Conservation (phyloP, 2,329 filamentous ascomycete species). For the Ascochyta pisi region DNA sequence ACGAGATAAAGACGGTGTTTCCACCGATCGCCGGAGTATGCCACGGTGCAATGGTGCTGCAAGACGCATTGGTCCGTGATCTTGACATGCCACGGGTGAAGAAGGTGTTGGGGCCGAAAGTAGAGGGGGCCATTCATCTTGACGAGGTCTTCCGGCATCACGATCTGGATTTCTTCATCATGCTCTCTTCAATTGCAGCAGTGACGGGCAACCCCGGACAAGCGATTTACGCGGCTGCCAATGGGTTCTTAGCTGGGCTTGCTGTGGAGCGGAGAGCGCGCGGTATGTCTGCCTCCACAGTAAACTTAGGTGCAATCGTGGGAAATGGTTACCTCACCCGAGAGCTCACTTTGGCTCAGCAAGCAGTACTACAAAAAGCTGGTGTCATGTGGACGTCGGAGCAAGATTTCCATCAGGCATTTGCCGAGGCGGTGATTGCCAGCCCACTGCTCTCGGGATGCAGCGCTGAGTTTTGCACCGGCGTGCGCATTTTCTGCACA, state of each 20-base stretch:
- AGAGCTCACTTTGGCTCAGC: not conserved
- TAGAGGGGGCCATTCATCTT: constrained; percentile 22
- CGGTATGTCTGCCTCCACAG: constrained; percentile 48
- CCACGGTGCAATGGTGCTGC: constrained; percentile 35
- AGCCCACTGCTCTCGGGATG: not conserved
- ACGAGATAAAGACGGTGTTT: not conserved
- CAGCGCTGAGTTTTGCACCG: constrained; percentile 3
- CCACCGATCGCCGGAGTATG: constrained; percentile 24
- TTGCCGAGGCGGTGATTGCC: constrained; percentile 21
- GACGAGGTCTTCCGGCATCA: constrained; percentile 21
- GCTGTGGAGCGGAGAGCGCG: constrained; percentile 46
- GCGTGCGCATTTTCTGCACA: not conserved
- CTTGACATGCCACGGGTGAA: constrained; percentile 7
- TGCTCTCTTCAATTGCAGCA: constrained; percentile 28
- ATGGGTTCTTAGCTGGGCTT: constrained; percentile 51
- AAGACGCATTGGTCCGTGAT: constrained; percentile 22
- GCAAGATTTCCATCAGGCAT: constrained; percentile 21
- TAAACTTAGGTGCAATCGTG: constrained; percentile 45
- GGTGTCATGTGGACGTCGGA: constrained; percentile 19
- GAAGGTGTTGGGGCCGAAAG: constrained; percentile 24
- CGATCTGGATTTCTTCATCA: constrained; percentile 35
- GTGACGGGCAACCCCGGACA: constrained; percentile 27
- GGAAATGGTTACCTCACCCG: constrained; percentile 49
- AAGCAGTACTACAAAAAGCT: constrained; percentile 32
- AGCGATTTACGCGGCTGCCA: constrained; percentile 29